phyloP scores from a whole-genome alignment of 441 rosid genomes.

The Eruca vesicaria region DNA sequence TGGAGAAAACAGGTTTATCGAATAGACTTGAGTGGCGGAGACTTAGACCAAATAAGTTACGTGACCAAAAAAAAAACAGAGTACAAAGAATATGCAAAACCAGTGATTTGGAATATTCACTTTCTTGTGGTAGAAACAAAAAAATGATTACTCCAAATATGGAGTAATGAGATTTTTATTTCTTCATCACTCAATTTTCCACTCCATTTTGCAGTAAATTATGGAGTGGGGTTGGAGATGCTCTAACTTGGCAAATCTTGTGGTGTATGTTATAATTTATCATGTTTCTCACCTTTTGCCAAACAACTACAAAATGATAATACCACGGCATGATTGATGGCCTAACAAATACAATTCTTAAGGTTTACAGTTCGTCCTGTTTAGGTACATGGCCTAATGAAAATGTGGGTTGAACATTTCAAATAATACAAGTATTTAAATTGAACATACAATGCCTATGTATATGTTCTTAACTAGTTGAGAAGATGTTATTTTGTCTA shows the following conservation, averaged over 20 bases:
- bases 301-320: not conserved
- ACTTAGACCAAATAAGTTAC: not conserved
- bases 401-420: too few relatives aligned
- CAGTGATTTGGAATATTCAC: conserved; percentile 13
- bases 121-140: not conserved
- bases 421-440: not conserved
- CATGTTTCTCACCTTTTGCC: not conserved
- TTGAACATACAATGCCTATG: not conserved
- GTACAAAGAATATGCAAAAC: conserved; percentile 21
- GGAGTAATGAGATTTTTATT: too few relatives aligned
- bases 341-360: not conserved
- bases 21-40: not conserved
- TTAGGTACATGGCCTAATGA: not conserved
- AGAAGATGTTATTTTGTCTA: not conserved
- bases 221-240: too few relatives aligned
- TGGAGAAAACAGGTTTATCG: conserved; percentile 11
- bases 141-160: too few relatives aligned
- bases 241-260: conserved; percentile 3
- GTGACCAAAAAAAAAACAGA: not conserved
- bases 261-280: conserved; percentile 4
- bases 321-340: not conserved
- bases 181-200: too few relatives aligned
- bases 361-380: not conserved
- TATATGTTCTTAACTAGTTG: not conserved
- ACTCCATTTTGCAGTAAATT: too few relatives aligned